Evolutionary conservation across 495 filamentous ascomycete genomes (phyloP).

Genomic region (Penicillium desertorum): DNA sequence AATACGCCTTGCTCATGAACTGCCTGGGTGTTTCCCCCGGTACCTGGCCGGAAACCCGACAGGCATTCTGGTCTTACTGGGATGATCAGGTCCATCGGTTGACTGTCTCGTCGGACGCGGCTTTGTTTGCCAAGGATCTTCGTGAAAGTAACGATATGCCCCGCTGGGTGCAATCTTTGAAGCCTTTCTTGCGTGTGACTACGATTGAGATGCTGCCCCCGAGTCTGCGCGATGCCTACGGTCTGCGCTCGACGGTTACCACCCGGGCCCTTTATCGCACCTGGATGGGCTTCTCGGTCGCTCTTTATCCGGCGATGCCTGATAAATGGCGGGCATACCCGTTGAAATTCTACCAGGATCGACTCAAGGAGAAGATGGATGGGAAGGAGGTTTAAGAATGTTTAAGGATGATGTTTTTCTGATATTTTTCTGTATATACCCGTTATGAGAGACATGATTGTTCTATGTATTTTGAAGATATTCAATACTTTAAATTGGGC

Average conservation of each 20-base stretch:
- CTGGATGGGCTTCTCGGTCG: constrained; percentile 38
- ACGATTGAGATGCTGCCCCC: constrained; percentile 48
- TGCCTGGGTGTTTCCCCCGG: constrained; percentile 31
- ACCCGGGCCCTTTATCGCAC: constrained; percentile 38
- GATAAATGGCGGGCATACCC: constrained; percentile 34
- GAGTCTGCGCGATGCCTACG: constrained; percentile 39
- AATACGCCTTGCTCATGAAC: constrained; percentile 37
- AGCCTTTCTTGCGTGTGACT: constrained; percentile 34
- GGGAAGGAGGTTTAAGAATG: constrained; percentile 20
- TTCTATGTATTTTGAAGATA: constrained; percentile 14
- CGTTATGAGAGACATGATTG: constrained; percentile 8
- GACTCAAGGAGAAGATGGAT: constrained; percentile 32
- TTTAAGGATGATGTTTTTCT: not conserved
- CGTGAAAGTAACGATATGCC: constrained; percentile 31
- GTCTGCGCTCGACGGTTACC: constrained; percentile 33
- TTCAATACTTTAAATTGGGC: constrained; percentile 5
- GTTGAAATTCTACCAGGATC: constrained; percentile 33
- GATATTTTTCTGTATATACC: constrained; percentile 10
- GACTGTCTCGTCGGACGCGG: constrained; percentile 36
- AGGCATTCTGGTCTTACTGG: constrained; percentile 45
- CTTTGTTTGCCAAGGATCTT: constrained; percentile 35
- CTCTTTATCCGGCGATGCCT: constrained; percentile 44
- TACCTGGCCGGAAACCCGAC: constrained; percentile 35
- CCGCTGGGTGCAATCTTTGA: constrained; percentile 35
- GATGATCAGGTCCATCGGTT: constrained; percentile 36